Conservation (phyloP, 768 basidiomycete genomes). For the Rhodotorula graminis region DNA sequence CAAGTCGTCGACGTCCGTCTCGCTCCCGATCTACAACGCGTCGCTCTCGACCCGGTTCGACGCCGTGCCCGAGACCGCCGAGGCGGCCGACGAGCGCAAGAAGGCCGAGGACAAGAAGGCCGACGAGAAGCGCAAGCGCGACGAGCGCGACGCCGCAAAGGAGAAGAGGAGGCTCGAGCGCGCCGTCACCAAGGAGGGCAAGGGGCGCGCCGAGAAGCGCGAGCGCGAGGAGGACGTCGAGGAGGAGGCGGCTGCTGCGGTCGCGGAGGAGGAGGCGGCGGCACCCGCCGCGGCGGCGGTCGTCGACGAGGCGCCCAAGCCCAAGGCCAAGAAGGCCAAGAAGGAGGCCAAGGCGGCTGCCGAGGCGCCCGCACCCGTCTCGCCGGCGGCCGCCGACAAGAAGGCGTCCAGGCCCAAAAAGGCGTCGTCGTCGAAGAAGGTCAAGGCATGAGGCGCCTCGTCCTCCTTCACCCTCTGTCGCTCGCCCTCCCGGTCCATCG, state of each 20-base stretch:
- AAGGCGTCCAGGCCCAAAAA: constrained; percentile 16
- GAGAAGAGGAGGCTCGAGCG: constrained; percentile 32
- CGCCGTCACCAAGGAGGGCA: constrained; percentile 32
- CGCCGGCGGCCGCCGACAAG: constrained; percentile 1
- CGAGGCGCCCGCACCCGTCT: too few species aligned
- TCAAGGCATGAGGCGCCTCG: constrained; percentile 16
- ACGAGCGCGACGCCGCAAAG: constrained; percentile 18
- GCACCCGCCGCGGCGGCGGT: neutral
- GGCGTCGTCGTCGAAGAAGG: constrained; percentile 23
- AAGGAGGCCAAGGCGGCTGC: constrained; percentile 10
- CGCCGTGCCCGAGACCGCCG: constrained; percentile 25
- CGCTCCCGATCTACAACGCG: constrained; percentile 68
- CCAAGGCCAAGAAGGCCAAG: constrained; percentile 34
- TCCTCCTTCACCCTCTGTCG: too few species aligned
- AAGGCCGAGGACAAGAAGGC: constrained; percentile 18
- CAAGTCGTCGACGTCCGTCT: constrained; percentile 77
- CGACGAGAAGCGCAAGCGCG: constrained; percentile 12
- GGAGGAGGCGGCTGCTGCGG: constrained; percentile 9
- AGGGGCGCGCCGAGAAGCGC: constrained; percentile 31
- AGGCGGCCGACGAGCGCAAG: constrained; percentile 19
- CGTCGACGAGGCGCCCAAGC: constrained; percentile 15
- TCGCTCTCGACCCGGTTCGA: constrained; percentile 67
- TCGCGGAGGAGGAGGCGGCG: neutral
- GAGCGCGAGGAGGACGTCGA: constrained; percentile 28
- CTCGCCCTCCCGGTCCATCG: too few species aligned